A percentile compares a stretch with the other conserved stretches of the same genome.
phyloP scores from a whole-genome alignment of 768 basidiomycete genomes.

The Serpula lacrymans region DNA sequence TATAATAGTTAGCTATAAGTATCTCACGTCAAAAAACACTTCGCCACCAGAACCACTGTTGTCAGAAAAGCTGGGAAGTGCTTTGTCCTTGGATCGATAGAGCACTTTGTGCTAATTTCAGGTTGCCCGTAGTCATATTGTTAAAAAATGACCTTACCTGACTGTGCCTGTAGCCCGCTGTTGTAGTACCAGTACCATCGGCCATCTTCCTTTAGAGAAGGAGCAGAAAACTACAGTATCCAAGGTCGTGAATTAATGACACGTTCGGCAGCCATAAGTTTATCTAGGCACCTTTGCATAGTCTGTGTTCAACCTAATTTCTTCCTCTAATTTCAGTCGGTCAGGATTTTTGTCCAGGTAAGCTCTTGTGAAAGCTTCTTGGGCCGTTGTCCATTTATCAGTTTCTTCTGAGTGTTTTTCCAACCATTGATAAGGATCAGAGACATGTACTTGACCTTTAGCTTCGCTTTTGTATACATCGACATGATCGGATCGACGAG shows the following conservation, averaged over 20 bases:
- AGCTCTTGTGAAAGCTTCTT: constrained; percentile 53
- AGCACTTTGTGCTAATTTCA: constrained; percentile 39
- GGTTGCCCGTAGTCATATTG: neutral
- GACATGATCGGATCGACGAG: constrained; percentile 63
- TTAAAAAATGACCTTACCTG: constrained; percentile 24
- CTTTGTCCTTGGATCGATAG: constrained; percentile 53
- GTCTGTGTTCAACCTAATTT: constrained; percentile 52
- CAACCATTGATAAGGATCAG: constrained; percentile 76
- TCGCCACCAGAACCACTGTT: constrained; percentile 49
- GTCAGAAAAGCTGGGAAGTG: constrained; percentile 52
- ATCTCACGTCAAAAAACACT: constrained; percentile 73
- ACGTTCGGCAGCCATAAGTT: neutral
- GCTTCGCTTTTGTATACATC: constrained; percentile 67
- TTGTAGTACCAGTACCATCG: constrained; percentile 84
- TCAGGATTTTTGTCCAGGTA: constrained; percentile 66
- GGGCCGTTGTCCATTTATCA: constrained; percentile 58
- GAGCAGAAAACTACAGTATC: constrained; percentile 60
- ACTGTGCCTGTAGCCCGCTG: constrained; percentile 71
- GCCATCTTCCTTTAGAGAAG: constrained; percentile 56
- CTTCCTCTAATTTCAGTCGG: constrained; percentile 52
- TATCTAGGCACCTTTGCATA: constrained; percentile 40
- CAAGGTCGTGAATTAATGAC: constrained; percentile 5
- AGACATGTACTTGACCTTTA: constrained; percentile 58
- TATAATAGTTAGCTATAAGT: neutral
- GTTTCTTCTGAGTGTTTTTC: constrained; percentile 64